A percentile compares a stretch with the other conserved stretches of the same genome.
Conservation (phyloP, 352 stramenopile genomes). For the Phytophthora palmivora region DNA sequence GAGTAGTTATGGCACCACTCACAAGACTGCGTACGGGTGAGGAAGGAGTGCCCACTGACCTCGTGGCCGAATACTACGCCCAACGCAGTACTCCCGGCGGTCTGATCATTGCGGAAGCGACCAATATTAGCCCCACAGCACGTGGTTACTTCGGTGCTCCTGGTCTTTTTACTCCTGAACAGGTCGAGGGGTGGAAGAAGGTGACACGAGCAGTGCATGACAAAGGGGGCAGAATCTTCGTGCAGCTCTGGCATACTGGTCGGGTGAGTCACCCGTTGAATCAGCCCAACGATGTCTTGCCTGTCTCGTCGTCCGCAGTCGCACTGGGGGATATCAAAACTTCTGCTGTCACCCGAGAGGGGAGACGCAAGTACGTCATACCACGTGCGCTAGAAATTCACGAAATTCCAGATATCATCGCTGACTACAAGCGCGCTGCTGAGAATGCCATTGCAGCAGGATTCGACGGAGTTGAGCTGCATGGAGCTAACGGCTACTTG, state of each 20-base stretch:
- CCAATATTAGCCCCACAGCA: slow-evolving; percentile 52
- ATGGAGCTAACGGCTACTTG: slow-evolving; percentile 40
- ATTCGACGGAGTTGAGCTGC: slow-evolving; percentile 41
- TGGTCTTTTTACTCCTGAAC: slow-evolving; percentile 50
- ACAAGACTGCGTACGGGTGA: slow-evolving; percentile 52
- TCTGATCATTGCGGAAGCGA: slow-evolving; percentile 70
- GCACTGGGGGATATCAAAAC: slow-evolving; percentile 37
- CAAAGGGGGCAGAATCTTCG: slow-evolving; percentile 78
- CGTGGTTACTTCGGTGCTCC: slow-evolving; percentile 51
- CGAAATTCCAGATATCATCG: slow-evolving; percentile 68
- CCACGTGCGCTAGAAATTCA: slow-evolving; percentile 70
- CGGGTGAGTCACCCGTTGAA: slow-evolving; percentile 64
- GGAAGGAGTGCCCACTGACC: slow-evolving; percentile 39
- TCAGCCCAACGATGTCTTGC: slow-evolving; percentile 52
- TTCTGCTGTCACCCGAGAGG: slow-evolving; percentile 43
- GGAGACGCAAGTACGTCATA: slow-evolving; percentile 47
- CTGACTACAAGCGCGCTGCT: slow-evolving; percentile 38
- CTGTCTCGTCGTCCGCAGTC: slow-evolving; percentile 53
- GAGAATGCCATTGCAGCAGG: slow-evolving; percentile 39
- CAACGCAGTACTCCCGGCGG: slow-evolving; percentile 63
- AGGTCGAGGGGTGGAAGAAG: slow-evolving; percentile 62
- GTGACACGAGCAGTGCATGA: slow-evolving; percentile 72
- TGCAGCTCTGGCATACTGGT: slow-evolving; percentile 89
- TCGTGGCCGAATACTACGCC: slow-evolving; percentile 68
- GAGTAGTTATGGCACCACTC: slow-evolving; percentile 77